Conservation (phyloP, 768 basidiomycete species). For the Hortiboletus flavorubellus region DNA sequence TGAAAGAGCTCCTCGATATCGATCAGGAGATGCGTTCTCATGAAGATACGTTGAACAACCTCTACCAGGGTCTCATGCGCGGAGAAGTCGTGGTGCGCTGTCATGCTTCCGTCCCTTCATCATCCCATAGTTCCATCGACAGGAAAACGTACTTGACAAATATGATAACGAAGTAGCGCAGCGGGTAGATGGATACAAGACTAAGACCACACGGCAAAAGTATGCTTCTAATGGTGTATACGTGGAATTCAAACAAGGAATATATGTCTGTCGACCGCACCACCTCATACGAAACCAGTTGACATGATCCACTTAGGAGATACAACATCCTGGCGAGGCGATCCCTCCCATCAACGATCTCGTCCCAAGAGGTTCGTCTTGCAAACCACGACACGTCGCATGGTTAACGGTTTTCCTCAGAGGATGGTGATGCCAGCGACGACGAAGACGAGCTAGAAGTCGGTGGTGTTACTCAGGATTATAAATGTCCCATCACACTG, state of each 20-base stretch:
- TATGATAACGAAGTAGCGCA: constrained; percentile 50
- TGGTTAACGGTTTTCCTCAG: constrained; percentile 35
- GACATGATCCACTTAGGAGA: constrained; percentile 46
- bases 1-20: constrained; percentile 69
- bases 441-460: constrained; percentile 88
- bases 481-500: constrained; percentile 80
- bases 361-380: constrained; percentile 57
- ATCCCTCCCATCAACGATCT: constrained; percentile 80
- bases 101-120: not conserved
- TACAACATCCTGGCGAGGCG: constrained; percentile 55
- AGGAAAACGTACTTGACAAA: constrained; percentile 50
- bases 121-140: not conserved
- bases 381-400: no score
- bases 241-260: constrained; percentile 53
- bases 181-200: constrained; percentile 44
- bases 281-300: constrained; percentile 2
- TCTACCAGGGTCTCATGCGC: constrained; percentile 54
- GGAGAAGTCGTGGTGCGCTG: constrained; percentile 58
- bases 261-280: constrained; percentile 52
- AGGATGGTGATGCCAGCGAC: constrained; percentile 77
- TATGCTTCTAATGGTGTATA: constrained; percentile 66
- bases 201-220: constrained; percentile 73
- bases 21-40: constrained; percentile 59
- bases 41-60: constrained; percentile 46
- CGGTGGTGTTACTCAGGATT: constrained; percentile 80